phyloP scores from a whole-genome alignment of 371 early-diverging fungal genomes.

The Mucor sp. region DNA sequence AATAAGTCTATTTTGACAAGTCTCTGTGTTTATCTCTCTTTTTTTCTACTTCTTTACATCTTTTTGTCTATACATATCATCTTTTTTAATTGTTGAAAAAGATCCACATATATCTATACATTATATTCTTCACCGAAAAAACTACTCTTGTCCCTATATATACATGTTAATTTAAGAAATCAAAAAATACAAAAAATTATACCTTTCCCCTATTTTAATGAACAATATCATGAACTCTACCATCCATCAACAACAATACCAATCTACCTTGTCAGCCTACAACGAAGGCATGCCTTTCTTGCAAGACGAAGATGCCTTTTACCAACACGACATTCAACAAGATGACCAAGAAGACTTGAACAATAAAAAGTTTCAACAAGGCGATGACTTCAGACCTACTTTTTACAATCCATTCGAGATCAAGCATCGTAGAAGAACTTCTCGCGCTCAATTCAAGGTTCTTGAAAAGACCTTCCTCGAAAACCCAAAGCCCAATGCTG shows the following conservation, averaged over 20 bases:
- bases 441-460: constrained; percentile 65
- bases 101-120: background rate
- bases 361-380: constrained; percentile 1
- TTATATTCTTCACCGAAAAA: background rate
- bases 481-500: constrained; percentile 75
- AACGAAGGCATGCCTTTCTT: constrained; percentile 13
- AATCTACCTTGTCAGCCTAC: background rate
- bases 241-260: background rate
- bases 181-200: constrained; percentile 3
- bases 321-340: background rate
- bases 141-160: background rate
- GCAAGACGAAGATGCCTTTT: constrained; percentile 9
- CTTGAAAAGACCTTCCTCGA: constrained; percentile 70
- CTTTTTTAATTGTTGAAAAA: background rate
- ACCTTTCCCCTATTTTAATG: background rate
- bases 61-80: constrained; percentile 6
- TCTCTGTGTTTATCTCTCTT: background rate
- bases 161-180: background rate
- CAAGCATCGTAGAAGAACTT: constrained; percentile 74
- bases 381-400: constrained; percentile 29
- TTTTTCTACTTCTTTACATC: constrained; percentile 6
- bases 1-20: background rate
- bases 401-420: constrained; percentile 81
- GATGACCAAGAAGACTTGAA: background rate
- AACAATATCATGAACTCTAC: constrained; percentile 8